Conservation (phyloP, 106 monocot species). For the Allium cepa region DNA sequence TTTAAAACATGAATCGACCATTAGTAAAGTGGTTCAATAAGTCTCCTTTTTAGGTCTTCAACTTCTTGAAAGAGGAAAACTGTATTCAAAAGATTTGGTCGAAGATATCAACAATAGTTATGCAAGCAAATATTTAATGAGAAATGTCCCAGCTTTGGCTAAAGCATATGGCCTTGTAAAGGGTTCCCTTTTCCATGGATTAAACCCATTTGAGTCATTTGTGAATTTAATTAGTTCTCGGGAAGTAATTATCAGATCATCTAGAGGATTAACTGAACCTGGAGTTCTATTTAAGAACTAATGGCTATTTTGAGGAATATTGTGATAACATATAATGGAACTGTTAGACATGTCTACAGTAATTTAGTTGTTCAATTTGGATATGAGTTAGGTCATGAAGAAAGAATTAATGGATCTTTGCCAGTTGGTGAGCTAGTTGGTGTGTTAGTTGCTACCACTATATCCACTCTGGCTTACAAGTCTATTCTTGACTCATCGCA, state of each 20-base stretch:
- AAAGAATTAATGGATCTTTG: constrained; percentile 3
- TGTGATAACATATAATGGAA: constrained; percentile 93
- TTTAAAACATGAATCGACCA: constrained; percentile 65
- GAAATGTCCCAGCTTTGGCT: too few species aligned
- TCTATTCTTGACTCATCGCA: constrained; percentile 80
- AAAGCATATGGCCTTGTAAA: too few species aligned
- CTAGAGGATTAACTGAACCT: constrained; percentile 81
- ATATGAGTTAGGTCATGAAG: constrained; percentile 29
- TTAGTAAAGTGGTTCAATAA: constrained; percentile 69
- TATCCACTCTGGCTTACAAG: constrained; percentile 84
- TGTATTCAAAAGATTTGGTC: too few species aligned
- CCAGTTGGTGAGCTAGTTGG: too few species aligned
- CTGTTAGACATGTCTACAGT: constrained; percentile 72
- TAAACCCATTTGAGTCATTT: constrained; percentile 73
- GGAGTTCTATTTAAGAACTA: constrained; percentile 88
- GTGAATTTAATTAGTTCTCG: constrained; percentile 67
- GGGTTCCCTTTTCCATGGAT: too few species aligned
- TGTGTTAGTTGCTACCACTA: constrained; percentile 89
- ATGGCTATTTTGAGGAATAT: too few species aligned
- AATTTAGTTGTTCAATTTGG: constrained; percentile 71
- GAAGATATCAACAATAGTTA: too few species aligned
- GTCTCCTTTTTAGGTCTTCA: constrained; percentile 81
- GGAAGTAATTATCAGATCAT: constrained; percentile 79
- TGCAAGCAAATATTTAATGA: too few species aligned
- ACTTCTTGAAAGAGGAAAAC: too few species aligned